Evolutionary conservation across 2,329 filamentous ascomycete genomes (phyloP), one percentile per base, ranked within the genome.

Genomic region (Exophiala mesophila): DNA sequence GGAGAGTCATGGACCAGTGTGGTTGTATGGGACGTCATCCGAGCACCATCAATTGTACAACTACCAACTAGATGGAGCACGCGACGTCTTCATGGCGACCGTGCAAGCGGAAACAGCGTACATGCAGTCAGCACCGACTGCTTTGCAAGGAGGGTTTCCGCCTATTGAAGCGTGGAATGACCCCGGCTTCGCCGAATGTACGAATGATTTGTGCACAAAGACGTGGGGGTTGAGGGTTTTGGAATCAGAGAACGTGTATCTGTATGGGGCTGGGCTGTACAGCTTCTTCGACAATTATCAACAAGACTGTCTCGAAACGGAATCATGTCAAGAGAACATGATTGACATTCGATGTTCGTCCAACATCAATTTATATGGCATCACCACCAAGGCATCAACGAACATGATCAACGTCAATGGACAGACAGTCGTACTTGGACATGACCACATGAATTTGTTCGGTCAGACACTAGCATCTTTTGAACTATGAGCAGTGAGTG

Each of bases 61-160:
- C 71, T 95, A 94, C 71, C 85, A 94, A 65, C 70, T 96, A 57
- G 70, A 76, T 59, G 82, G 82, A 49, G 86, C 88, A 2, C 73
- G 79, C 58, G 83, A 89, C 59, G 74, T 94, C 50, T 94, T 84
- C 70, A 82, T 94, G 75, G 82, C 78, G 8, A 69, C 86, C 37
- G 87, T 94, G 57, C 89, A 96, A 68, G 86, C 85, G 3, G 90
- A 96, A 68, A 95, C 88, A 4, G 85, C 88, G 21, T 88, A 86
- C 54, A 63, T 60, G 46, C 80, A 71, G 88, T 83, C 74, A 86
- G 94, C 68, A 77, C 83, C 61, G 89, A 90, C 68, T 87, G 88
- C 3, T 76, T 83, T 54, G 77, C 86, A 2, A 72, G 84, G 82
- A 59, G 54, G 55, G 28, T 88, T 84, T 63, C 69, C 68, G 0